phyloP scores from a whole-genome alignment of 345 rosid species.

The Corymbia maculata region DNA sequence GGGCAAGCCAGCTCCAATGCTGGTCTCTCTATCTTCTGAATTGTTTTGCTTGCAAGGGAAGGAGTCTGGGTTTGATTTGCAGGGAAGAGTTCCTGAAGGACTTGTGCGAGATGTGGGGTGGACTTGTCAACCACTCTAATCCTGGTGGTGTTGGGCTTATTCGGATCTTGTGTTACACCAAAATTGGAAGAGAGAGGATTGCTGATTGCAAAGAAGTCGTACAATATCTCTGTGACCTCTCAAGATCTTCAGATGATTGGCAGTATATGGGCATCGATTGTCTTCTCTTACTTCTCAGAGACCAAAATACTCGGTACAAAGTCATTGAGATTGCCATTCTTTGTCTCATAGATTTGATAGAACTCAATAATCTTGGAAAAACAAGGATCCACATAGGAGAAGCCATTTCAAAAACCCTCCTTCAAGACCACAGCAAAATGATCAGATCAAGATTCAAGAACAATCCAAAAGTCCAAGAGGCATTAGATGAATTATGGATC shows the following conservation, averaged over 20 bases:
- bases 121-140: constrained; percentile 41
- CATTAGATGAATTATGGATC: constrained; percentile 50
- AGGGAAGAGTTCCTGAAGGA: constrained; percentile 33
- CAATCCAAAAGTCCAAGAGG: constrained; percentile 23
- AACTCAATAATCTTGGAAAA: constrained; percentile 32
- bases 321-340: constrained; percentile 38
- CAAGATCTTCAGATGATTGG: constrained; percentile 83
- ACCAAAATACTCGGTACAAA: constrained; percentile 35
- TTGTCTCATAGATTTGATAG: constrained; percentile 54
- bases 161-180: constrained; percentile 44
- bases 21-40: constrained; percentile 67
- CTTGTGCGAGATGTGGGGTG: constrained; percentile 59
- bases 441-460: constrained; percentile 28
- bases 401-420: constrained; percentile 34
- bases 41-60: constrained; percentile 54
- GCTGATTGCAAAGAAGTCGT: constrained; percentile 36
- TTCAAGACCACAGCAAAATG: constrained; percentile 40
- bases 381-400: constrained; percentile 36
- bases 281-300: constrained; percentile 65
- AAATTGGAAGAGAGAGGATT: constrained; percentile 49
- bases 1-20: constrained; percentile 70
- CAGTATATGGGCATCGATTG: constrained; percentile 61
- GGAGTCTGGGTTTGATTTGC: constrained; percentile 41
- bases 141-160: constrained; percentile 67
- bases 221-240: constrained; percentile 37